Conservation (phyloP, 73 alveolate genomes). For the Tetrahymena malaccensis region DNA sequence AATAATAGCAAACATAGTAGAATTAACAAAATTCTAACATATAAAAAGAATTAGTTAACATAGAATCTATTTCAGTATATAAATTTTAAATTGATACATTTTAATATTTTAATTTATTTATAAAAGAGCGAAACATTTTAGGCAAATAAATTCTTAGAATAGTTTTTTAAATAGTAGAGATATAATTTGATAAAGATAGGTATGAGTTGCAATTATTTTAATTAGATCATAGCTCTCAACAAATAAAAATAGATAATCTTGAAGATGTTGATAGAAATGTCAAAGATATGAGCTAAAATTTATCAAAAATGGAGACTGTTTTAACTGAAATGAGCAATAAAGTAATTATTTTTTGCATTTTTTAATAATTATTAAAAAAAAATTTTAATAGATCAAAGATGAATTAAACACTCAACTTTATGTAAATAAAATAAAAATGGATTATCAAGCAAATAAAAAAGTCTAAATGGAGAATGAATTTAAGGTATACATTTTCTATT, state of each 20-base stretch:
- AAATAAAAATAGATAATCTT: not conserved
- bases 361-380: not conserved
- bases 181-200: not conserved
- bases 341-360: not conserved
- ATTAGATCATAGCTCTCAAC: not conserved
- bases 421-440: not conserved
- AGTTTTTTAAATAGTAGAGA: not conserved
- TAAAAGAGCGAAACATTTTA: not conserved
- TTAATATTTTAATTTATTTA: not conserved
- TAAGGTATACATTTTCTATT: not conserved
- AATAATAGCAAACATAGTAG: not conserved
- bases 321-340: not conserved
- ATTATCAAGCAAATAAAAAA: not conserved
- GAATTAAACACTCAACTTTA: not conserved
- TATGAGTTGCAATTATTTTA: not conserved
- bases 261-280: not conserved
- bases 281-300: not conserved
- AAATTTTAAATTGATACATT: not conserved
- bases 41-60: not conserved
- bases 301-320: not conserved
- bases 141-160: not conserved
- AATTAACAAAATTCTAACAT: not conserved
- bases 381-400: not conserved
- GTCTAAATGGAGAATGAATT: not conserved
- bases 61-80: not conserved